Evolutionary conservation across 192 early-diverging fungal genomes (phyloP).

Genomic region (Obelidium mucronatum): DNA sequence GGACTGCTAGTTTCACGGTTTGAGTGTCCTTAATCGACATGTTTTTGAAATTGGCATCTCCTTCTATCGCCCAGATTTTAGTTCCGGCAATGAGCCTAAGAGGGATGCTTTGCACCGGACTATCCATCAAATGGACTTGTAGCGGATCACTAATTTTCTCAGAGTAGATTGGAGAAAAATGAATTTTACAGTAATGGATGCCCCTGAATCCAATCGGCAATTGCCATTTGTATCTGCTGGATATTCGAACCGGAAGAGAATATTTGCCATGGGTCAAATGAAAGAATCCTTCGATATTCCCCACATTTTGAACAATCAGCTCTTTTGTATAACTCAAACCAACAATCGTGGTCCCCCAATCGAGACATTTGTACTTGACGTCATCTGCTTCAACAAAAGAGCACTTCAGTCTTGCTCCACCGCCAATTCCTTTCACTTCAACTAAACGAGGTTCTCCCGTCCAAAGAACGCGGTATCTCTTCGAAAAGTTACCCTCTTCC

Average conservation of each 20-base stretch:
- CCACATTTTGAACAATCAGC: conserved; percentile 53
- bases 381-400: conserved; percentile 45
- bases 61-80: conserved; percentile 50
- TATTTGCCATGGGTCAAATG: conserved; percentile 51
- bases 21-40: conserved; percentile 60
- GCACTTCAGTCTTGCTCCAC: conserved; percentile 54
- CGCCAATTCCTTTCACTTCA: conserved; percentile 54
- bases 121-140: conserved; percentile 38
- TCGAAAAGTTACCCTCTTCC: conserved; percentile 50
- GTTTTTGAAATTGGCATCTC: conserved; percentile 51
- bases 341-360: conserved; percentile 59
- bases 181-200: conserved; percentile 38
- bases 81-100: conserved; percentile 44
- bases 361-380: conserved; percentile 46
- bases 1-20: conserved; percentile 40
- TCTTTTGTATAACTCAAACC: conserved; percentile 52
- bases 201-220: conserved; percentile 42
- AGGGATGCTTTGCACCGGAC: conserved; percentile 38
- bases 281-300: conserved; percentile 55
- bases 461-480: conserved; percentile 51
- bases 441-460: conserved; percentile 52
- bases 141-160: conserved; percentile 57
- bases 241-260: conserved; percentile 46
- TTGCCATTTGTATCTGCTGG: conserved; percentile 42
- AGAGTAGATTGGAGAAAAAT: conserved; percentile 38